Conservation (phyloP, 805 yeast genomes). For the Wickerhamiella australiensis region DNA sequence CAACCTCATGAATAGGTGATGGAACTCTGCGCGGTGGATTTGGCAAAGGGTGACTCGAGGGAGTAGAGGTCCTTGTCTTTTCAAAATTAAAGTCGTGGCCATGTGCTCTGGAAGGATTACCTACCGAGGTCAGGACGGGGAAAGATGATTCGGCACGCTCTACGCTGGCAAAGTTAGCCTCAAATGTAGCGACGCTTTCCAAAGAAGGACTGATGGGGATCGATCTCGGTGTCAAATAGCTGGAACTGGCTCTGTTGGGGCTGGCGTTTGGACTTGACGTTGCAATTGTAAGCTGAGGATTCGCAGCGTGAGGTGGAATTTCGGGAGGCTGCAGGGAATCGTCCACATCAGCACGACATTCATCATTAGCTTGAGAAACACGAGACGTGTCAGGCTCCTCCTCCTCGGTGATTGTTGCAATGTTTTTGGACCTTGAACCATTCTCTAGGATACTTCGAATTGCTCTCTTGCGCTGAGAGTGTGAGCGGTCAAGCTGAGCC, state of each 20-base stretch:
- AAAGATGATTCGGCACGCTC: conserved; percentile 6
- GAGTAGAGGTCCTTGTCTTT: conserved; percentile 4
- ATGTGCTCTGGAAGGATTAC: background rate
- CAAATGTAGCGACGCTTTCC: conserved; percentile 9
- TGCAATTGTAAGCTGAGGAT: background rate
- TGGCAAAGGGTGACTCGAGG: conserved; percentile 2
- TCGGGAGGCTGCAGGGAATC: background rate
- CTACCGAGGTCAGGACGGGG: conserved; percentile 5
- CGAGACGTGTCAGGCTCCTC: background rate
- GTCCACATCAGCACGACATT: too few relatives aligned
- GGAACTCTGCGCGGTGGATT: conserved; percentile 4
- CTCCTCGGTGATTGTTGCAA: background rate
- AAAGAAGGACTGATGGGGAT: conserved; percentile 8
- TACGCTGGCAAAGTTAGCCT: conserved; percentile 8
- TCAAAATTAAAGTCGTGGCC: background rate
- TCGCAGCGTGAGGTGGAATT: background rate
- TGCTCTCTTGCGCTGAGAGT: conserved; percentile 19
- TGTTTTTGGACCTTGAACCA: background rate
- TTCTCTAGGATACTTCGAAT: conserved; percentile 20
- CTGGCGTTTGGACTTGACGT: background rate
- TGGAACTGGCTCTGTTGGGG: background rate
- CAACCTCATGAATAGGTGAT: conserved; percentile 2
- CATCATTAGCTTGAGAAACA: background rate
- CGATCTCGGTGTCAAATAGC: background rate
- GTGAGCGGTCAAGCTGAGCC: conserved; percentile 18